Percentiles rank a stretch among this genome's conserved stretches.
Conservation (phyloP, 2,329 filamentous ascomycete species). For the Aureobasidium mangrovei region DNA sequence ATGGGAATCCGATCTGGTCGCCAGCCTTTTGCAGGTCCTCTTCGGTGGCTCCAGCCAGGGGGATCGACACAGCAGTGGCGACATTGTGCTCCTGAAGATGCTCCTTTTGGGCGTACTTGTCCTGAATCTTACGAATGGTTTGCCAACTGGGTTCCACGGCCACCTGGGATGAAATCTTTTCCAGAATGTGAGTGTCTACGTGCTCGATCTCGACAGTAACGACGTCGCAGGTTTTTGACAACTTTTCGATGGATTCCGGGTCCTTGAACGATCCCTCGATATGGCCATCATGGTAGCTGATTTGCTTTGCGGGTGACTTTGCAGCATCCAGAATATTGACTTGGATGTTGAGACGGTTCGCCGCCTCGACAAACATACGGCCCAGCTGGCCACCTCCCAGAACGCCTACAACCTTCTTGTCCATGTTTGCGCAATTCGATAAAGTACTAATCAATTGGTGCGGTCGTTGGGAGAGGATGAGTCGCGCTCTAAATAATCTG, state of each 20-base stretch:
- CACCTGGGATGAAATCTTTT: constrained; percentile 64
- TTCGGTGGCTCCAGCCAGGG: constrained; percentile 51
- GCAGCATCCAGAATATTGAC: constrained; percentile 71
- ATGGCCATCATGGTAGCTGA: constrained; percentile 65
- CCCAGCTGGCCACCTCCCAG: constrained; percentile 56
- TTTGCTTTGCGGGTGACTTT: constrained; percentile 74
- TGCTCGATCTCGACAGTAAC: constrained; percentile 95
- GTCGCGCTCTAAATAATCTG: background rate
- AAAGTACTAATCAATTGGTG: background rate
- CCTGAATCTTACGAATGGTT: constrained; percentile 81
- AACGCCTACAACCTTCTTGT: constrained; percentile 30
- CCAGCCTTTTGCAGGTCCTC: constrained; percentile 57
- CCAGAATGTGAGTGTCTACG: constrained; percentile 79
- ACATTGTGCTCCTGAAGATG: constrained; percentile 62
- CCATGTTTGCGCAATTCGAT: constrained; percentile 16
- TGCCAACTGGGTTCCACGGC: constrained; percentile 71
- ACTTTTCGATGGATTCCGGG: constrained; percentile 62
- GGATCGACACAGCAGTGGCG: constrained; percentile 61
- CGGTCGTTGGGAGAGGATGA: background rate
- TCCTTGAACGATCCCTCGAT: constrained; percentile 86
- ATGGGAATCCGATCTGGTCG: constrained; percentile 63
- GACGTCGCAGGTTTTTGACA: constrained; percentile 70
- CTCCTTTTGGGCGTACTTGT: constrained; percentile 86
- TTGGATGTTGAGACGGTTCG: constrained; percentile 66
- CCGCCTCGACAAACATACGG: constrained; percentile 89